phyloP scores from a whole-genome alignment of 1,284 basidiomycete genomes.

The Vanrija humicola region DNA sequence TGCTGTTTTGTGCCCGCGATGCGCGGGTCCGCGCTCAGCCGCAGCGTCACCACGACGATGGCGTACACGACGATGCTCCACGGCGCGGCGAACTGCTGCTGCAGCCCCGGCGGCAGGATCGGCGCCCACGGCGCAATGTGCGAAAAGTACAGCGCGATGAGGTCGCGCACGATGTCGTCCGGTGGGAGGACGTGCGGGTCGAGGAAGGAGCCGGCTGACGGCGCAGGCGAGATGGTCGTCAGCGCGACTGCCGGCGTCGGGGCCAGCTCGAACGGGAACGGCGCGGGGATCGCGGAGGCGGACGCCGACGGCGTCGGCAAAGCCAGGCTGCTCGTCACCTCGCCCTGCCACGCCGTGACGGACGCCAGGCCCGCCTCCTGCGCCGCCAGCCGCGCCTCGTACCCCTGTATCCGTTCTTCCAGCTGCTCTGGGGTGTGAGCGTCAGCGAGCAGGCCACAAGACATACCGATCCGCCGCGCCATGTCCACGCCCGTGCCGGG shows the following conservation, averaged over 20 bases:
- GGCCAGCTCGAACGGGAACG: neutral
- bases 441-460: neutral
- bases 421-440: conserved; percentile 25
- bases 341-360: conserved; percentile 15
- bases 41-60: conserved; percentile 46
- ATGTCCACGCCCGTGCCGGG: conserved; percentile 46
- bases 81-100: conserved; percentile 18
- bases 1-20: conserved; percentile 25
- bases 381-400: conserved; percentile 31
- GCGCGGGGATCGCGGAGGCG: neutral
- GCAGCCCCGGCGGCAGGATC: conserved; percentile 31
- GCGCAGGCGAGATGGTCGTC: neutral
- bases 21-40: conserved; percentile 40
- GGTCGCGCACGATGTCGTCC: conserved; percentile 45
- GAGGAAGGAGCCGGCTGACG: conserved; percentile 30
- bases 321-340: neutral
- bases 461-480: neutral
- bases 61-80: conserved; percentile 48
- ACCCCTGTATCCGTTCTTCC: conserved; percentile 32
- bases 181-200: conserved; percentile 44
- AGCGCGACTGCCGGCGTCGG: neutral
- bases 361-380: conserved; percentile 33
- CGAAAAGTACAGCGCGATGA: conserved; percentile 40
- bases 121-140: conserved; percentile 49
- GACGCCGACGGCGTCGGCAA: neutral